Conservation (phyloP, 768 basidiomycete species). For the Auriscalpium microsporum region DNA sequence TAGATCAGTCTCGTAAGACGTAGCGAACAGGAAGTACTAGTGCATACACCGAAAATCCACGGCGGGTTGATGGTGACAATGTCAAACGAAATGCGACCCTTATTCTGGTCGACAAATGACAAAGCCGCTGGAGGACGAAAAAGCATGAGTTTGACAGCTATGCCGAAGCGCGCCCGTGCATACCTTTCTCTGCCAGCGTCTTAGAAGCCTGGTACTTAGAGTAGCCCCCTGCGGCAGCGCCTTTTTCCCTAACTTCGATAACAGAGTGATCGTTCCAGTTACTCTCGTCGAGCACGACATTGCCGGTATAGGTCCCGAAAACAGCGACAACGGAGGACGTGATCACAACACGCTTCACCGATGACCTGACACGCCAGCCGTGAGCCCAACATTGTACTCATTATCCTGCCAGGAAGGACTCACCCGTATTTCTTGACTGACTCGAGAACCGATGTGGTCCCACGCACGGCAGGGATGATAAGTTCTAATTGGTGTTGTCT, state of each 20-base stretch:
- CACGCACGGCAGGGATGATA: slow-evolving; percentile 32
- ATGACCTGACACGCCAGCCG: slow-evolving; percentile 11
- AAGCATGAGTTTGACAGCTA: background rate
- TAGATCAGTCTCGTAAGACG: background rate
- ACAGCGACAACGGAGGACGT: slow-evolving; percentile 32
- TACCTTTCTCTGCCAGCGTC: slow-evolving; percentile 28
- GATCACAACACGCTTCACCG: slow-evolving; percentile 35
- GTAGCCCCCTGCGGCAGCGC: slow-evolving; percentile 16
- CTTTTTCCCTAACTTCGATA: slow-evolving; percentile 22
- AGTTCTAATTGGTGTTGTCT: slow-evolving; percentile 17
- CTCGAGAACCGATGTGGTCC: slow-evolving; percentile 29
- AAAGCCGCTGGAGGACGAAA: slow-evolving; percentile 22
- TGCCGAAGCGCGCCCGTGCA: background rate
- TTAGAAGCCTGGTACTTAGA: slow-evolving; percentile 26
- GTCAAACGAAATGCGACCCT: slow-evolving; percentile 22
- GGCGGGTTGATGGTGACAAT: slow-evolving; percentile 29
- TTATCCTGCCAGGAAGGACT: background rate
- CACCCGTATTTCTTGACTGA: slow-evolving; percentile 25
- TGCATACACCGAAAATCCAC: slow-evolving; percentile 3
- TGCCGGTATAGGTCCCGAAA: slow-evolving; percentile 1
- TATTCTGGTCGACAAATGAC: slow-evolving; percentile 22
- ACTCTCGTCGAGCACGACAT: slow-evolving; percentile 6
- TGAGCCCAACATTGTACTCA: background rate
- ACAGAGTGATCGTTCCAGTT: slow-evolving; percentile 26
- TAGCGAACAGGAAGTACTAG: background rate